Percentiles rank a stretch among this genome's conserved stretches.
phyloP scores from a whole-genome alignment of 1,284 basidiomycete species.

The Cerioporus squamosus region DNA sequence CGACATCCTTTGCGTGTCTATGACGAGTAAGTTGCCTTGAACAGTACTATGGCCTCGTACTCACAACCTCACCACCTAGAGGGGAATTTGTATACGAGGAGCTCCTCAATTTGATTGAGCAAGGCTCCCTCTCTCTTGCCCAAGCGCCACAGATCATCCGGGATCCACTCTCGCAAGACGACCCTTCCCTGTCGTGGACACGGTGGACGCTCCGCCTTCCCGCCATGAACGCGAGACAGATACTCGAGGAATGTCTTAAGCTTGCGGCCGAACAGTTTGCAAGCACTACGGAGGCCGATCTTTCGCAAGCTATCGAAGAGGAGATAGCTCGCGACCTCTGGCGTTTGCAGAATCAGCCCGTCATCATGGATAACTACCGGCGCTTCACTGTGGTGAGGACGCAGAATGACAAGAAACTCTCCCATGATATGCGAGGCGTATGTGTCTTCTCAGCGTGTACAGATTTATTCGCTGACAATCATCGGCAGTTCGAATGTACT shows the following conservation, averaged over 20 bases:
- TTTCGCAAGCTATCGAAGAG: conserved; percentile 38
- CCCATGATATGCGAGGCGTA: conserved; percentile 38
- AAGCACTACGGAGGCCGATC: conserved; percentile 27
- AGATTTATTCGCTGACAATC: background rate
- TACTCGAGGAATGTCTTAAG: conserved; percentile 46
- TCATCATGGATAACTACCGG: conserved; percentile 59
- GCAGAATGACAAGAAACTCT: conserved; percentile 33
- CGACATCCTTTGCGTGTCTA: conserved; percentile 26
- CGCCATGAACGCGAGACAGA: conserved; percentile 35
- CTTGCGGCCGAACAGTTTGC: conserved; percentile 43
- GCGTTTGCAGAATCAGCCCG: conserved; percentile 57
- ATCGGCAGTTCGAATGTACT: conserved; percentile 44
- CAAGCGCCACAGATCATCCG: conserved; percentile 42
- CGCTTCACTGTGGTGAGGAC: conserved; percentile 62
- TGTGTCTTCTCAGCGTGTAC: conserved; percentile 14
- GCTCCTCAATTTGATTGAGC: conserved; percentile 51
- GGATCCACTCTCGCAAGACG: conserved; percentile 7
- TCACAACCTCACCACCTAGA: conserved; percentile 24
- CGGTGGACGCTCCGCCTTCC: conserved; percentile 28
- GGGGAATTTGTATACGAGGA: conserved; percentile 43
- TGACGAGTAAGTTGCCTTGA: conserved; percentile 24
- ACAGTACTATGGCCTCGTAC: background rate
- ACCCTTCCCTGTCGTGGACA: conserved; percentile 32
- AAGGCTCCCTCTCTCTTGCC: conserved; percentile 55
- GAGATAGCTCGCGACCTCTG: conserved; percentile 48